These are phyloP conservation scores for Aegilops umbellulata DNA, from an alignment of 176 grass and related monocot species.

Conservation along the genomic window DNA sequence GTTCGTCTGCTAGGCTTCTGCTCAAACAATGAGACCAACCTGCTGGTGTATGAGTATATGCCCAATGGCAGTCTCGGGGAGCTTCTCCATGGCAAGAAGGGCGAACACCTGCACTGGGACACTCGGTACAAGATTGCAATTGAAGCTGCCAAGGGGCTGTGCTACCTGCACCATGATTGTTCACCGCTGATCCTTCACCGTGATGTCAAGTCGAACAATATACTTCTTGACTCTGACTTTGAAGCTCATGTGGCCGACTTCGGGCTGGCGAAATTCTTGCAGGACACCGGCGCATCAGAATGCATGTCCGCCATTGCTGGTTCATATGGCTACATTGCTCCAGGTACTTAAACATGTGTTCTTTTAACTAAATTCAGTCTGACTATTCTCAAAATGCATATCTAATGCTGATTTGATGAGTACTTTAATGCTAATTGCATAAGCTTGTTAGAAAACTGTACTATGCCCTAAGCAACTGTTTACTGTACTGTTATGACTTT, in stretches of 20 bases:
- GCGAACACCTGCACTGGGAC: slow-evolving; percentile 77
- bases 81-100: slow-evolving; percentile 93
- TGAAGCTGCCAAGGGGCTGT: slow-evolving; percentile 91
- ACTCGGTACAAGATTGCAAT: slow-evolving; percentile 83
- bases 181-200: slow-evolving; percentile 88
- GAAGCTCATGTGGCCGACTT: slow-evolving; percentile 96
- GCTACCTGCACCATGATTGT: slow-evolving; percentile 99
- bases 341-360: slow-evolving; percentile 46
- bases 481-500: no score
- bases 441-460: no score
- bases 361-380: not conserved
- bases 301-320: slow-evolving; percentile 97
- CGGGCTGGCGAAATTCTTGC: slow-evolving; percentile 80
- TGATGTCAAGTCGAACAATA: slow-evolving; percentile 98
- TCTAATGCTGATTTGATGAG: not conserved
- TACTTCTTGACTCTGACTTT: slow-evolving; percentile 83
- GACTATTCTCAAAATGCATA: not conserved
- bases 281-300: slow-evolving; percentile 75
- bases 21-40: slow-evolving; percentile 95
- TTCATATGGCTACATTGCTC: slow-evolving; percentile 97
- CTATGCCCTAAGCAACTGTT: no score
- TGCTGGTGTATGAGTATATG: slow-evolving; percentile 96
- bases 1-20: slow-evolving; percentile 90
- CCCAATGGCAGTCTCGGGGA: slow-evolving; percentile 96
- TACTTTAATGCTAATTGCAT: no score